phyloP scores from a whole-genome alignment of 2,329 filamentous ascomycete species.

The Neocatenulostroma microsporum region DNA sequence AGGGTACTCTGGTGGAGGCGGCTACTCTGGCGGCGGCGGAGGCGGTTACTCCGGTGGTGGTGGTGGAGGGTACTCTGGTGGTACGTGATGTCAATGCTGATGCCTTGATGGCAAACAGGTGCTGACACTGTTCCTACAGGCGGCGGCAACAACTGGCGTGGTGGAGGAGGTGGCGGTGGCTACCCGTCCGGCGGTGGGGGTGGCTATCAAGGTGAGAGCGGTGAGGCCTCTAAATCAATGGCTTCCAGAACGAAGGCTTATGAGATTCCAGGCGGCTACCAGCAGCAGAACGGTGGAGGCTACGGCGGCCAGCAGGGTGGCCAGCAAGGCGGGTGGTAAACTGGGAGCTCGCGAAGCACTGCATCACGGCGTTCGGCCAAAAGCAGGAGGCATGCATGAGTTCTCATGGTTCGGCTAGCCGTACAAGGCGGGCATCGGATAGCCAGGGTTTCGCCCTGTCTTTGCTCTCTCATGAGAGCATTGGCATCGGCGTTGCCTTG shows the following conservation, averaged over 20 bases:
- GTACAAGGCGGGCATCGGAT: constrained; percentile 1
- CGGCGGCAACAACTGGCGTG: constrained; percentile 22
- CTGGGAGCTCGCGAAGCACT: no score
- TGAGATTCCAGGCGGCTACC: constrained; percentile 18
- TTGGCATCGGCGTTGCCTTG: not conserved
- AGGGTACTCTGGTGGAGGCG: constrained; percentile 21
- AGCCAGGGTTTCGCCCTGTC: not conserved
- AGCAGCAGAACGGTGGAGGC: constrained; percentile 11
- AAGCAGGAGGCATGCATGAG: no score
- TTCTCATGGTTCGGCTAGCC: no score
- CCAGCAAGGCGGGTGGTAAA: constrained; percentile 14
- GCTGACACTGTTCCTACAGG: constrained; percentile 15
- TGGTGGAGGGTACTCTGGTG: constrained; percentile 8
- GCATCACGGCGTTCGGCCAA: constrained; percentile 2
- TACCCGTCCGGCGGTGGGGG: constrained; percentile 21
- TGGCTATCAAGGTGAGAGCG: no score
- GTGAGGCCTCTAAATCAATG: not conserved
- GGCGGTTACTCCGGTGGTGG: constrained; percentile 14
- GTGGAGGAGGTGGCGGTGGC: constrained; percentile 21
- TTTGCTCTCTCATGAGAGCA: not conserved
- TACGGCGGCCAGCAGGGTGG: constrained; percentile 21
- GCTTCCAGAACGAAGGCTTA: not conserved
- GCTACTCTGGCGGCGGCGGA: constrained; percentile 12
- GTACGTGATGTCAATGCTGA: not conserved
- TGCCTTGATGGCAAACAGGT: constrained; percentile 4